Evolutionary conservation across 257 asterid genomes (phyloP), one percentile per base, ranked within the genome.

Genomic region (Forsythia suspensa): DNA sequence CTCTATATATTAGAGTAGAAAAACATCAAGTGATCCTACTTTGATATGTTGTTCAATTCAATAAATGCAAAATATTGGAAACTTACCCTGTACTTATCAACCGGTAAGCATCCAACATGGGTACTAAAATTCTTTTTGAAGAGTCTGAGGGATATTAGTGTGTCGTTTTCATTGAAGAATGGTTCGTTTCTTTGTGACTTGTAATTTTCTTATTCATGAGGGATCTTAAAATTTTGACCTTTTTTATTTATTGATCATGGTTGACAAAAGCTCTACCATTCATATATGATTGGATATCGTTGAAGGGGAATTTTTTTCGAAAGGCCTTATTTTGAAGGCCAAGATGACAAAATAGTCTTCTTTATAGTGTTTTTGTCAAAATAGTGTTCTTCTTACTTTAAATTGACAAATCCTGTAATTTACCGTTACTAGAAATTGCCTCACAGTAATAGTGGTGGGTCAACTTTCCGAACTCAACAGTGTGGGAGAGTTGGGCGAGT

Each of bases 191-290:
- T 40, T 21, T 43, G 43, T 78, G 70, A 63, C 36, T 9, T 69
- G 76, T 76, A 51, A 51, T 34, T 59, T 11, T 57, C 75, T 67
- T 6, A 40, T 65, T 52, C 29, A 4, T 43, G 48, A 70, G 67
- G 72, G 48, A 76, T 77, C 40, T 40, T 44, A 59, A 20, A 20
- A 21, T 21, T 20, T 20, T 61, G 69, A 61, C 69, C 36, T 15
- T 34, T 34, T 29, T 39, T 70, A 8, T 51, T 55, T n/a, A 69
- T 73, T 70, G 37, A 52, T 37, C 36, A 0, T 44, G 38, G 61
- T 8, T 76, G 78, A 66, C 72, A 74, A 74, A 76, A 78, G 36
- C 73, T 57, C 42, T 46, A 76, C 39, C n/a, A 20, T 65, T 37
- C 55, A 65, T 76, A 70, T 40, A 44, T 72, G 63, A 72, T 40